These are phyloP conservation scores for Wakefieldia striispora DNA, from an alignment of 768 basidiomycete genomes.

Conservation along the genomic window DNA sequence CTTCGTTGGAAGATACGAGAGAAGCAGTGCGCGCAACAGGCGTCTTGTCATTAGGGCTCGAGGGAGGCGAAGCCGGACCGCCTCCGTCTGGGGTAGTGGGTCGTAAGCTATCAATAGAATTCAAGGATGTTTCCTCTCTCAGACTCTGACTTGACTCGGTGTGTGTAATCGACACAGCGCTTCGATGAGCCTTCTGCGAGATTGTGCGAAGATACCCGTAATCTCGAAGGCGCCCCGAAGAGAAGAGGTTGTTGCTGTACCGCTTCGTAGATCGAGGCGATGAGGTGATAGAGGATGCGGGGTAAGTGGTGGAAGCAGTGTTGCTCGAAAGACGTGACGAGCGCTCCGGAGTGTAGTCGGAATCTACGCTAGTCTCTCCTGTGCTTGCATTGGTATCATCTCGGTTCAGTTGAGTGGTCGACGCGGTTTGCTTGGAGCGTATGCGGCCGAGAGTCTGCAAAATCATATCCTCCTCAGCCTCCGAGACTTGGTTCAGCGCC, in stretches of 20 bases:
- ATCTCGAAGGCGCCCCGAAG: slow-evolving; percentile 77
- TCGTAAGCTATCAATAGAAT: slow-evolving; percentile 46
- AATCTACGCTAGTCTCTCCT: slow-evolving; percentile 23
- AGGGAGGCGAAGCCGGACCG: slow-evolving; percentile 38
- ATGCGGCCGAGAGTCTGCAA: slow-evolving; percentile 64
- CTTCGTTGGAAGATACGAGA: slow-evolving; percentile 37
- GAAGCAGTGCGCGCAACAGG: slow-evolving; percentile 43
- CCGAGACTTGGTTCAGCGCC: slow-evolving; percentile 63
- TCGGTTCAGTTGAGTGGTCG: slow-evolving; percentile 16
- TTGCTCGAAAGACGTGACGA: slow-evolving; percentile 37
- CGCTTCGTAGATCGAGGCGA: slow-evolving; percentile 58
- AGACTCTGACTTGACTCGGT: slow-evolving; percentile 46
- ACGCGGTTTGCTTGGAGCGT: slow-evolving; percentile 35
- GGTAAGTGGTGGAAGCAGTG: slow-evolving; percentile 34
- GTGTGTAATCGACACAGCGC: slow-evolving; percentile 41
- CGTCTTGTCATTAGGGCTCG: slow-evolving; percentile 42
- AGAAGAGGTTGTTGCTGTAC: slow-evolving; percentile 85
- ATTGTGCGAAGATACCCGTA: slow-evolving; percentile 65
- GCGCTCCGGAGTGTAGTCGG: slow-evolving; percentile 33
- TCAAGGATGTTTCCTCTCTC: slow-evolving; percentile 43
- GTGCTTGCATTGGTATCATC: slow-evolving; percentile 17
- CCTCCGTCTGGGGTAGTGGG: slow-evolving; percentile 58
- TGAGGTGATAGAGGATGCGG: slow-evolving; percentile 39
- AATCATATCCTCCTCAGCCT: slow-evolving; percentile 85
- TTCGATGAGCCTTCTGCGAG: slow-evolving; percentile 40